Percentiles rank a stretch among this genome's conserved stretches.
phyloP scores from a whole-genome alignment of 2,329 filamentous ascomycete species.

The Ceratocystis huliohia region DNA sequence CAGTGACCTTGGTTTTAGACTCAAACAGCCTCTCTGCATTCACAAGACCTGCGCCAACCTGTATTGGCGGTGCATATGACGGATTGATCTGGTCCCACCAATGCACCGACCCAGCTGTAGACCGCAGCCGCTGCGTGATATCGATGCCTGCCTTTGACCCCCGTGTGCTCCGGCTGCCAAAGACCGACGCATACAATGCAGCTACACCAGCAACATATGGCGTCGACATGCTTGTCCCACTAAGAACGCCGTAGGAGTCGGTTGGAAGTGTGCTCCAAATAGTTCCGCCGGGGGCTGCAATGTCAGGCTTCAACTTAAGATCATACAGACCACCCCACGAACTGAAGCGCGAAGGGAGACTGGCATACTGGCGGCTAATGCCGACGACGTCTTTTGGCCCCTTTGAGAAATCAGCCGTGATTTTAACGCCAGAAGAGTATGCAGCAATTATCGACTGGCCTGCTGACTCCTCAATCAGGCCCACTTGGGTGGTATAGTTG shows the following conservation, averaged over 20 bases:
- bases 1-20: constrained; percentile 31
- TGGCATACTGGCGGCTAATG: constrained; percentile 26
- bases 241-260: constrained; percentile 35
- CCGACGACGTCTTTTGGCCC: constrained; percentile 25
- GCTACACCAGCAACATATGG: constrained; percentile 42
- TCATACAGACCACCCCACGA: constrained; percentile 43
- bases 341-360: constrained; percentile 35
- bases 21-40: constrained; percentile 35
- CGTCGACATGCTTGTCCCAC: constrained; percentile 45
- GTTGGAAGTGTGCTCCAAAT: constrained; percentile 40
- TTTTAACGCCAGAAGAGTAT: constrained; percentile 25
- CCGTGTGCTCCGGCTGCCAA: constrained; percentile 31
- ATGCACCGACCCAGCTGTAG: constrained; percentile 4
- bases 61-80: constrained; percentile 23
- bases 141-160: constrained; percentile 24
- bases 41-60: constrained; percentile 37
- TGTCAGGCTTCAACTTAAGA: constrained; percentile 38
- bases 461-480: constrained; percentile 22
- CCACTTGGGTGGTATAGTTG: constrained; percentile 17
- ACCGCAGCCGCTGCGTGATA: constrained; percentile 15
- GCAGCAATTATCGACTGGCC: constrained; percentile 26
- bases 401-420: constrained; percentile 33
- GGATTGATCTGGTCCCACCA: constrained; percentile 24
- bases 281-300: constrained; percentile 37
- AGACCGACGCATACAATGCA: constrained; percentile 33